phyloP scores from a whole-genome alignment of 768 basidiomycete genomes.

The Mrakia blollopis region DNA sequence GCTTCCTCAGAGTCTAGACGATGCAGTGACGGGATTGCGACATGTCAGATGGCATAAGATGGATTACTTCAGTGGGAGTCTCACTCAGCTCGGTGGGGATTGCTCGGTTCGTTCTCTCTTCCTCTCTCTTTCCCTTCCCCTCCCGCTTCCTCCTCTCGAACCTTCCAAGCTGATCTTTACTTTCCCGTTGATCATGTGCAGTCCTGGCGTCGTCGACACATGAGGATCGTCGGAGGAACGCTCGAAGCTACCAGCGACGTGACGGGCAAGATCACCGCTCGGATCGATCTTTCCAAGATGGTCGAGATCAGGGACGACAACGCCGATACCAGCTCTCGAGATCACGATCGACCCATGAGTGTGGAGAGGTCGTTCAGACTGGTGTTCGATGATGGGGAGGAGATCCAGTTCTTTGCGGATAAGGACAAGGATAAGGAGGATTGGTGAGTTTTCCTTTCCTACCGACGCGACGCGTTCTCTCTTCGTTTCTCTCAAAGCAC shows the following conservation, averaged over 20 bases:
- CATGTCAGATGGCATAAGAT: constrained; percentile 90
- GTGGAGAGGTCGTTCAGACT: constrained; percentile 55
- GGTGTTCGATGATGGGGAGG: constrained; percentile 67
- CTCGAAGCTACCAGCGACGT: constrained; percentile 30
- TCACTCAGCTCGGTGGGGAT: constrained; percentile 92
- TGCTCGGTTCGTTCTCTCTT: constrained; percentile 62
- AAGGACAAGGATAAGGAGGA: constrained; percentile 75
- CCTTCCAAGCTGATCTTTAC: background rate
- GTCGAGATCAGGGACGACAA: constrained; percentile 35
- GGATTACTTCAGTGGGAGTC: constrained; percentile 83
- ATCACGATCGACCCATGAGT: constrained; percentile 65
- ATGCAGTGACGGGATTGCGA: constrained; percentile 78
- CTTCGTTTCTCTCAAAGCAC: background rate
- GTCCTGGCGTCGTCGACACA: constrained; percentile 37
- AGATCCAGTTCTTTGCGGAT: constrained; percentile 87
- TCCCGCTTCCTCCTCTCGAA: background rate
- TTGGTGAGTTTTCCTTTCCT: constrained; percentile 58
- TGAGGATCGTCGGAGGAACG: constrained; percentile 30
- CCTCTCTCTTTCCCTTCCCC: background rate
- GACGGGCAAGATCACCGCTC: constrained; percentile 31
- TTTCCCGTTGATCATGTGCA: background rate
- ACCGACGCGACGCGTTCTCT: background rate
- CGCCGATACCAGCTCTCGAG: constrained; percentile 57
- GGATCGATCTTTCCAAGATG: constrained; percentile 38
- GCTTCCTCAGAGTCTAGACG: constrained; percentile 86